A percentile compares a stretch with the other conserved stretches of the same genome.
phyloP scores from a whole-genome alignment of 73 alveolate genomes.

The Stentor coeruleus region DNA sequence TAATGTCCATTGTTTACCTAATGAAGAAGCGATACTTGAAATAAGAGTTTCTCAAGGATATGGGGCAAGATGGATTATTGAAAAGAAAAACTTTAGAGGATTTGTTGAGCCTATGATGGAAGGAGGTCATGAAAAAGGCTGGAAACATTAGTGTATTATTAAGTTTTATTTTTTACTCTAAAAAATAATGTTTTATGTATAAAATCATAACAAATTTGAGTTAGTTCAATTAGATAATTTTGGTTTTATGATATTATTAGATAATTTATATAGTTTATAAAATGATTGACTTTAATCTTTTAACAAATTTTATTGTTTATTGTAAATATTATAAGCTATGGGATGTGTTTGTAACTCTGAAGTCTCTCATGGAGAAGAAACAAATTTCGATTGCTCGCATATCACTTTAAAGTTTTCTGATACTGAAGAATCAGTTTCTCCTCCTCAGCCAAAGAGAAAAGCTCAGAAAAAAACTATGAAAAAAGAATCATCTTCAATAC shows the following conservation, averaged over 20 bases:
- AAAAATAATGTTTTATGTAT: not conserved
- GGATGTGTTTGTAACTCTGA: not conserved
- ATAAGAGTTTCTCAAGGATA: conserved; percentile 82
- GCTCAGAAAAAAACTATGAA: not conserved
- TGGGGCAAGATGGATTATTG: conserved; percentile 88
- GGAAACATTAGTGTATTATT: conserved; percentile 77
- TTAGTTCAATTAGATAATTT: too few relatives aligned
- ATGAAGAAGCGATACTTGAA: conserved; percentile 67
- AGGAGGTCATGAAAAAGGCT: conserved; percentile 92
- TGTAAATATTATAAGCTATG: too few relatives aligned
- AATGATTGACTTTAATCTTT: too few relatives aligned
- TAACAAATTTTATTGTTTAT: too few relatives aligned
- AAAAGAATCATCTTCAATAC: too few relatives aligned
- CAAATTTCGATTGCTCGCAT: not conserved
- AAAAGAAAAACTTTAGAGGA: conserved; percentile 75
- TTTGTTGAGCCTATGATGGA: conserved; percentile 92
- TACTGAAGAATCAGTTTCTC: not conserved
- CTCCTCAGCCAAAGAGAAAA: not conserved
- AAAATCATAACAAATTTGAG: not conserved
- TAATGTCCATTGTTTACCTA: conserved; percentile 83
- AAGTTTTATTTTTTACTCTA: not conserved
- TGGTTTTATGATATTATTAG: too few relatives aligned
- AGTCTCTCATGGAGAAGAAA: not conserved
- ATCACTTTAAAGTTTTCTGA: not conserved
- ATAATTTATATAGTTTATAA: too few relatives aligned